phyloP scores from a whole-genome alignment of 2,329 filamentous ascomycete species.

The Fusarium xylarioides region DNA sequence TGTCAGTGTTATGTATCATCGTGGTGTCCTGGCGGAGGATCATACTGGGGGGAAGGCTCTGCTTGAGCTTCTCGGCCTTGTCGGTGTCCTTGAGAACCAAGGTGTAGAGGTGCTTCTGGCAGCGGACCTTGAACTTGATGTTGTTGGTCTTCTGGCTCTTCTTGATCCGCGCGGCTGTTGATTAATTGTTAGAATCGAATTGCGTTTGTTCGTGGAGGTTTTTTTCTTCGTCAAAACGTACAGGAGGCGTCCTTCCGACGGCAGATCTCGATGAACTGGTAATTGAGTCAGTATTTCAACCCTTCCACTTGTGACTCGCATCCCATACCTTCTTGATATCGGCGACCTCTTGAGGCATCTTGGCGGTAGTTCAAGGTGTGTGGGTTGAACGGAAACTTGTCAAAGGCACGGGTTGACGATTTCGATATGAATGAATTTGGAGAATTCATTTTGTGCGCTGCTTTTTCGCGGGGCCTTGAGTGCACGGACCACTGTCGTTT shows the following conservation, averaged over 20 bases:
- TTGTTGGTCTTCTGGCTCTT: conserved; percentile 89
- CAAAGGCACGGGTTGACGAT: conserved; percentile 39
- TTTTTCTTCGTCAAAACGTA: conserved; percentile 64
- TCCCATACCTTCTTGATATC: conserved; percentile 86
- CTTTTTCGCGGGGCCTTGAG: conserved; percentile 41
- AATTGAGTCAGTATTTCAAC: conserved; percentile 44
- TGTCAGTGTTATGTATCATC: conserved; percentile 10
- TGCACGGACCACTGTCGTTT: conserved; percentile 40
- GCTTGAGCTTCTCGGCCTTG: conserved; percentile 99
- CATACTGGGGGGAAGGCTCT: conserved; percentile 96
- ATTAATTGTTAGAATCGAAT: conserved; percentile 43
- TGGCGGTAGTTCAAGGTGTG: conserved; percentile 63
- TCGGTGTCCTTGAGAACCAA: conserved; percentile 98
- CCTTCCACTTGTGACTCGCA: not conserved
- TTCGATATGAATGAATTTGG: conserved; percentile 43
- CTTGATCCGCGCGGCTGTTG: conserved; percentile 87
- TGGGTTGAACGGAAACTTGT: conserved; percentile 42
- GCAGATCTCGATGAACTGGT: conserved; percentile 99
- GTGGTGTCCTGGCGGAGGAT: conserved; percentile 35
- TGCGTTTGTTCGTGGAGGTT: conserved; percentile 19
- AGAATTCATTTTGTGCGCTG: conserved; percentile 48
- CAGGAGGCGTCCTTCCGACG: conserved; percentile 99
- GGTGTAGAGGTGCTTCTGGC: conserved; percentile 95
- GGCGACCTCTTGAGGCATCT: conserved; percentile 97
- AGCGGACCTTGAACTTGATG: conserved; percentile 99